These are phyloP conservation scores for Myriosclerotinia scirpicola DNA, from an alignment of 2,329 filamentous ascomycete species.

Conservation along the genomic window DNA sequence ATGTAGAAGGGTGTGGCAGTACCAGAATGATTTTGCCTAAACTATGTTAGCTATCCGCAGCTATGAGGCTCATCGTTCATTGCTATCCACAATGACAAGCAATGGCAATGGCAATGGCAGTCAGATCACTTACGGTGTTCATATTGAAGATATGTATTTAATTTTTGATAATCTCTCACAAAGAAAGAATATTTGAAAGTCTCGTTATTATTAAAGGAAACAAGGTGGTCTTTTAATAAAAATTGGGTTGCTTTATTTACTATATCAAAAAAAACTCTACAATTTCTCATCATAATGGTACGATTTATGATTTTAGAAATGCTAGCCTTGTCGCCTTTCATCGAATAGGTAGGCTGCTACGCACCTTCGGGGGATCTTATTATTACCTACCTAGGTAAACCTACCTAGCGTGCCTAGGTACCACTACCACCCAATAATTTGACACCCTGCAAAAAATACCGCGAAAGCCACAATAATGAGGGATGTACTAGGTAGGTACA, in stretches of 20 bases:
- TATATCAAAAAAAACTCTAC: neutral
- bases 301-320: conserved; percentile 10
- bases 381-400: too few species aligned
- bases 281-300: conserved; percentile 12
- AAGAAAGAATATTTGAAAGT: neutral
- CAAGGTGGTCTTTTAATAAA: neutral
- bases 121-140: conserved; percentile 52
- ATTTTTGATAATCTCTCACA: neutral
- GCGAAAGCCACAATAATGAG: conserved; percentile 22
- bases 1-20: conserved; percentile 33
- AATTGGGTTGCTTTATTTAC: neutral
- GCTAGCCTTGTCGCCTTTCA: conserved; percentile 16
- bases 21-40: conserved; percentile 69
- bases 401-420: too few species aligned
- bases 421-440: neutral
- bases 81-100: neutral
- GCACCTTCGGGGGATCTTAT: neutral
- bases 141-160: conserved; percentile 40
- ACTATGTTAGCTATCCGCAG: conserved; percentile 27
- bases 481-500: too few species aligned
- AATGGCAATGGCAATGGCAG: neutral
- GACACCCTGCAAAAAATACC: conserved; percentile 13
- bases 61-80: neutral
- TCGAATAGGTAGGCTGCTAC: conserved; percentile 9
- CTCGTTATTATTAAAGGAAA: neutral